A percentile compares a stretch with the other conserved stretches of the same genome.
These are phyloP conservation scores for Peronospora destructor DNA, from an alignment of 352 stramenopile species.

Conservation along the genomic window DNA sequence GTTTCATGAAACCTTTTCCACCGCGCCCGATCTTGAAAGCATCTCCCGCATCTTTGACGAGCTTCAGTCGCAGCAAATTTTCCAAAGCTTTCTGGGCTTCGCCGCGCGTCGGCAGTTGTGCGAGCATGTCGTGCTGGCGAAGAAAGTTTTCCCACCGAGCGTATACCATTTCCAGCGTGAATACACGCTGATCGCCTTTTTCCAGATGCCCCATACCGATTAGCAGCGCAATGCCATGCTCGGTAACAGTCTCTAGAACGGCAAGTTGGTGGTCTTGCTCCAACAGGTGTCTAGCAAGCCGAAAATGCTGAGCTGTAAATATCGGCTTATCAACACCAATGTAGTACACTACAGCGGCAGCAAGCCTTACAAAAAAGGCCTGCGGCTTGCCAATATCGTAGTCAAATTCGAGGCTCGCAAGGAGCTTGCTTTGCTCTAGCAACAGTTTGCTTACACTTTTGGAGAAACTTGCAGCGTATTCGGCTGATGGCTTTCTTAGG, in stretches of 20 bases:
- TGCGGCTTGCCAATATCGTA: conserved; percentile 70
- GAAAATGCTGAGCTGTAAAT: conserved; percentile 40
- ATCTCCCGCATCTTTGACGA: conserved; percentile 70
- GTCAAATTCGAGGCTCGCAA: conserved; percentile 55
- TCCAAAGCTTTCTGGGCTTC: conserved; percentile 71
- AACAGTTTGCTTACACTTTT: conserved; percentile 31
- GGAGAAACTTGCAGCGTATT: conserved; percentile 42
- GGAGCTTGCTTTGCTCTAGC: conserved; percentile 30
- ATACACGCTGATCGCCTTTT: conserved; percentile 50
- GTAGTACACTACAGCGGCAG: conserved; percentile 40
- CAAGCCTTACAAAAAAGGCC: conserved; percentile 61
- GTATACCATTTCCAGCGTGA: conserved; percentile 84
- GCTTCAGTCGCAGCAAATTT: conserved; percentile 58
- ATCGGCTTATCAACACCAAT: conserved; percentile 36
- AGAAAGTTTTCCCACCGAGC: conserved; percentile 72
- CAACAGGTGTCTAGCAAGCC: conserved; percentile 43
- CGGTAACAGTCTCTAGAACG: conserved; percentile 53
- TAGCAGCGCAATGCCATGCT: conserved; percentile 64
- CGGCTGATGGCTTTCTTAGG: conserved; percentile 11
- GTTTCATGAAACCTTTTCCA: conserved; percentile 14
- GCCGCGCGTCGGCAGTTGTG: conserved; percentile 53
- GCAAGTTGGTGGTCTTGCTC: conserved; percentile 72
- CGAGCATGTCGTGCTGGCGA: conserved; percentile 63
- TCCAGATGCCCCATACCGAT: conserved; percentile 78
- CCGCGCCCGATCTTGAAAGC: conserved; percentile 57